phyloP scores from a whole-genome alignment of 106 monocot species.

The Dioscorea zingiberensis region DNA sequence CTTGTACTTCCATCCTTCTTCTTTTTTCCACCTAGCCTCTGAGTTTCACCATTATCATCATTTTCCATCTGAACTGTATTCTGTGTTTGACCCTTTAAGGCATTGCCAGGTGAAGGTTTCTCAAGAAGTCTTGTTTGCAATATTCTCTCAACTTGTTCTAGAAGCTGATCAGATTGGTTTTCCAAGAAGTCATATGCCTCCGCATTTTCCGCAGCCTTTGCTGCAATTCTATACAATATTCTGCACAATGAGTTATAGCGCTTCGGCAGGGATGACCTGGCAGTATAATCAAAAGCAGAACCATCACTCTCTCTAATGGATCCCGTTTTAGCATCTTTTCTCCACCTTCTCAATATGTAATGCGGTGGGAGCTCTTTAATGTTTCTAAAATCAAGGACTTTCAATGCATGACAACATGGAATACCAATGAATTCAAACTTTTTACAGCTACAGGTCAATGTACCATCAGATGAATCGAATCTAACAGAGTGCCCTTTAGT shows the following conservation, averaged over 20 bases:
- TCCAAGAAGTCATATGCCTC: slow-evolving; percentile 31
- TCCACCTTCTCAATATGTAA: slow-evolving; percentile 38
- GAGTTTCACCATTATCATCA: slow-evolving; percentile 13
- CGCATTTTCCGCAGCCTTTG: slow-evolving; percentile 23
- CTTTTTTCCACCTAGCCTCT: slow-evolving; percentile 20
- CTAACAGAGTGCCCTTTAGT: slow-evolving; percentile 20
- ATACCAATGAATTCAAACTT: slow-evolving; percentile 31
- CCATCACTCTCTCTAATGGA: slow-evolving; percentile 19
- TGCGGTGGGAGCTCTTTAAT: slow-evolving; percentile 32
- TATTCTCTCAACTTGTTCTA: slow-evolving; percentile 23
- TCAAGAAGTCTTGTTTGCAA: slow-evolving; percentile 23
- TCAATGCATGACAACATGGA: slow-evolving; percentile 36
- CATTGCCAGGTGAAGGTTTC: background rate
- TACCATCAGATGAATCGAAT: slow-evolving; percentile 23
- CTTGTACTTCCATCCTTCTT: slow-evolving; percentile 10
- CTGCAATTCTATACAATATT: slow-evolving; percentile 26
- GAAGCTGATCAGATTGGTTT: slow-evolving; percentile 26
- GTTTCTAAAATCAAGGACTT: slow-evolving; percentile 28
- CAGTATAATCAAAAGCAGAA: slow-evolving; percentile 13
- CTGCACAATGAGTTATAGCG: slow-evolving; percentile 21
- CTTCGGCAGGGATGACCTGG: slow-evolving; percentile 15
- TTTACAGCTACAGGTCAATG: slow-evolving; percentile 24
- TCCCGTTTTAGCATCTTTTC: slow-evolving; percentile 30
- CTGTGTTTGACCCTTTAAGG: slow-evolving; percentile 8
- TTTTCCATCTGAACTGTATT: slow-evolving; percentile 12